These are phyloP conservation scores for Setomelanomma holmii DNA, from an alignment of 2,329 filamentous ascomycete genomes.

Conservation along the genomic window DNA sequence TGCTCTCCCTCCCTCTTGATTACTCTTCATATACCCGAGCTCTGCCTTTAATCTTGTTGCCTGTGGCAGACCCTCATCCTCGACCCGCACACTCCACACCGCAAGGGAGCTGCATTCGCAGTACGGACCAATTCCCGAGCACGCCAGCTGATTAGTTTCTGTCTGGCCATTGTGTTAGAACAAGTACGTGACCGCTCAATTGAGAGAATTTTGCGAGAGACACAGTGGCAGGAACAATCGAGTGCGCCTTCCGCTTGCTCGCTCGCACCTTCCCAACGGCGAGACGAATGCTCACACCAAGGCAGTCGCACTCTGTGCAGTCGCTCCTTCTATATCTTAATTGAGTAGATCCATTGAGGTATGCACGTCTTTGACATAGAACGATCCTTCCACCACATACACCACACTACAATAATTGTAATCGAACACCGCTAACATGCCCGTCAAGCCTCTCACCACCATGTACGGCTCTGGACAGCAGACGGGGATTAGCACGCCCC, in stretches of 20 bases:
- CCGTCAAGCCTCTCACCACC: constrained; percentile 11
- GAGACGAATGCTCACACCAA: constrained; percentile 24
- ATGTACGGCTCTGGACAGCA: constrained; percentile 91
- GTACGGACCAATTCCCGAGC: constrained; percentile 41
- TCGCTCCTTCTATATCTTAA: constrained; percentile 27
- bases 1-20: constrained; percentile 10
- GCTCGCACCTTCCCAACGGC: constrained; percentile 17
- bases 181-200: constrained; percentile 8
- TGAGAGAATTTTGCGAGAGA: constrained; percentile 21
- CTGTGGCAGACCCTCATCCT: constrained; percentile 13
- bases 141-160: constrained; percentile 47
- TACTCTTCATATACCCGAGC: constrained; percentile 19
- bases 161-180: constrained; percentile 16
- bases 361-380: constrained; percentile 8
- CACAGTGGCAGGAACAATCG: constrained; percentile 2
- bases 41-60: constrained; percentile 18
- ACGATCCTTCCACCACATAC: neutral
- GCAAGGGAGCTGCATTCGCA: constrained; percentile 47
- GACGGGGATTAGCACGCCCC: constrained; percentile 95
- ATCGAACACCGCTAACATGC: constrained; percentile 6
- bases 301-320: constrained; percentile 27
- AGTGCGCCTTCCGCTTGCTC: constrained; percentile 12
- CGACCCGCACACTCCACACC: constrained; percentile 21
- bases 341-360: constrained; percentile 20
- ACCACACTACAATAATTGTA: neutral